These are phyloP conservation scores for Blastobotrys parvus DNA, from an alignment of 805 yeast species.

Conservation along the genomic window DNA sequence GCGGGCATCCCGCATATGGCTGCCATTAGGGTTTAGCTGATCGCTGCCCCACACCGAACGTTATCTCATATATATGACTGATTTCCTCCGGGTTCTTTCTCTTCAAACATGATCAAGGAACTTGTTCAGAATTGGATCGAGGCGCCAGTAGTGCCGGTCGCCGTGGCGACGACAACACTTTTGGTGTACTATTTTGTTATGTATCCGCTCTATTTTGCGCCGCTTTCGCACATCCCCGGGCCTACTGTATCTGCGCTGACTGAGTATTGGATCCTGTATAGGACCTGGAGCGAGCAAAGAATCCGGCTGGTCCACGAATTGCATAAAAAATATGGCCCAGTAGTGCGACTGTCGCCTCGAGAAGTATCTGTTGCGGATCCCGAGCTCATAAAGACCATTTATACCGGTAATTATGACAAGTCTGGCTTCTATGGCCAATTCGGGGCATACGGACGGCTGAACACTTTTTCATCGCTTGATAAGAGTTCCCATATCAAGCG, in stretches of 20 bases:
- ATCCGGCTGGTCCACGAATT: slow-evolving; percentile 40
- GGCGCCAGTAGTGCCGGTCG: too few relatives aligned
- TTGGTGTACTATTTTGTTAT: slow-evolving; percentile 1
- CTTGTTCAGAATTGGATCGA: too few relatives aligned
- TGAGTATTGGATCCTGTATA: slow-evolving; percentile 28
- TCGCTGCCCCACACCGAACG: too few relatives aligned
- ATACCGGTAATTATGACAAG: slow-evolving; percentile 48
- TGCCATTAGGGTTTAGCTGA: too few relatives aligned
- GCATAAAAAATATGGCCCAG: slow-evolving; percentile 52
- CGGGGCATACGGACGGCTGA: slow-evolving; percentile 46
- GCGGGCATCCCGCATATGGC: too few relatives aligned
- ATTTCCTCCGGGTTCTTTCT: too few relatives aligned
- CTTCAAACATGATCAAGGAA: too few relatives aligned
- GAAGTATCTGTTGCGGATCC: slow-evolving; percentile 53
- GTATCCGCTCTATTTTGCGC: slow-evolving; percentile 1
- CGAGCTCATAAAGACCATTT: slow-evolving; percentile 45
- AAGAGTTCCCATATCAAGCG: slow-evolving; percentile 40
- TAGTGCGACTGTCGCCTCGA: slow-evolving; percentile 51
- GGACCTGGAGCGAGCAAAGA: slow-evolving; percentile 41
- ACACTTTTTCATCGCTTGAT: slow-evolving; percentile 50
- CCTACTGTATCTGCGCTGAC: slow-evolving; percentile 14
- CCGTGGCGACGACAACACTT: too few relatives aligned
- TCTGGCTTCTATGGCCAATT: slow-evolving; percentile 52
- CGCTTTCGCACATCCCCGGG: slow-evolving; percentile 12
- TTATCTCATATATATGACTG: too few relatives aligned